A percentile compares a stretch with the other conserved stretches of the same genome.
Evolutionary conservation across 2,329 filamentous ascomycete species (phyloP).

Genomic region (Diaporthe sp.): DNA sequence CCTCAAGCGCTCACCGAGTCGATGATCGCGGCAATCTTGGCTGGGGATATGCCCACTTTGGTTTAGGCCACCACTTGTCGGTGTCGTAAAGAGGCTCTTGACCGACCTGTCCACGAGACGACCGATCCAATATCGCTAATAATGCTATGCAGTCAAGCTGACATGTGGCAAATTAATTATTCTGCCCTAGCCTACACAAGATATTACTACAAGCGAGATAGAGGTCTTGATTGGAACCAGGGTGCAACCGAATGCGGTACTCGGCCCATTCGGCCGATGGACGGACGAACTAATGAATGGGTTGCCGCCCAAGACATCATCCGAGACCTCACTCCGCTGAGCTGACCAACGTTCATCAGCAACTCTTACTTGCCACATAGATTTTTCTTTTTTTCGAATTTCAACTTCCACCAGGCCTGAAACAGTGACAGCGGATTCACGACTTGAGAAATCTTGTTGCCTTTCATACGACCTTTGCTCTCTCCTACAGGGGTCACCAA

Average conservation of each 20-base stretch:
- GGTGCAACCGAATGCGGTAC: not conserved
- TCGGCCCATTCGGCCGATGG: conserved; percentile 13
- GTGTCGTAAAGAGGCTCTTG: not conserved
- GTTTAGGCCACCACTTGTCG: not conserved
- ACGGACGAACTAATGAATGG: conserved; percentile 30
- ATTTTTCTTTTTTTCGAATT: conserved; percentile 27
- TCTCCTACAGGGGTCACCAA: not conserved
- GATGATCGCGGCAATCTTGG: not conserved
- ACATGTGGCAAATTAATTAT: not conserved
- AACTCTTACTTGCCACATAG: not conserved
- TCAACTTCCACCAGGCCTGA: not conserved
- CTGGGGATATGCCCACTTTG: not conserved
- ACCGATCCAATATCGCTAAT: not conserved
- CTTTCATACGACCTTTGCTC: not conserved
- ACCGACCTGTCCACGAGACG: not conserved
- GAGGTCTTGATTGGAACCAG: not conserved
- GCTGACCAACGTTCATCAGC: conserved; percentile 38
- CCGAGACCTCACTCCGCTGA: conserved; percentile 11
- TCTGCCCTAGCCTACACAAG: not conserved
- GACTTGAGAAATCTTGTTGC: not conserved
- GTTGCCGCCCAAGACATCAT: not conserved
- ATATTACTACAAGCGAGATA: not conserved
- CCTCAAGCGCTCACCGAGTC: not conserved
- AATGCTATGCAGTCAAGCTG: not conserved
- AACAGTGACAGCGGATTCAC: not conserved